Evolutionary conservation across 306 rosid genomes (phyloP).

Genomic region (Lotus japonicus): DNA sequence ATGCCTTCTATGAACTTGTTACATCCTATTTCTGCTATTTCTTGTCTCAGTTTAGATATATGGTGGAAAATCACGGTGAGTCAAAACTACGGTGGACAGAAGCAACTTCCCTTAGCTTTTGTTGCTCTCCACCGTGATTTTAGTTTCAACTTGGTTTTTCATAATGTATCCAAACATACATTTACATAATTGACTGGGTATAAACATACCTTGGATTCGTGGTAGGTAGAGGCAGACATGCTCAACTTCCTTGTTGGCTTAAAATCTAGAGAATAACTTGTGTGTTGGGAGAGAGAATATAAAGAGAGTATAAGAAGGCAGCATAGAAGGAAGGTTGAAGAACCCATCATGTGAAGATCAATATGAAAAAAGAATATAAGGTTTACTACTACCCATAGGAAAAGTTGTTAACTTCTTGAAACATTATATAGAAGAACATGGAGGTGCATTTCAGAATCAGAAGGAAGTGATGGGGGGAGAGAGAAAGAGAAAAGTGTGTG

Average conservation of each 20-base stretch:
- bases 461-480: constrained; percentile 31
- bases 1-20: not conserved
- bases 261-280: constrained; percentile 28
- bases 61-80: too few relatives aligned
- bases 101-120: too few relatives aligned
- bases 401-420: constrained; percentile 26
- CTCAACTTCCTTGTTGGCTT: constrained; percentile 42
- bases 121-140: too few relatives aligned
- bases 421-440: constrained; percentile 40
- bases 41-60: not conserved
- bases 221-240: constrained; percentile 16
- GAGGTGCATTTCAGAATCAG: constrained; percentile 29
- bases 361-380: constrained; percentile 25
- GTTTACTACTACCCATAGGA: constrained; percentile 21
- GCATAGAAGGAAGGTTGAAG: constrained; percentile 37
- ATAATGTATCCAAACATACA: too few relatives aligned
- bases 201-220: constrained; percentile 34
- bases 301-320: constrained; percentile 41
- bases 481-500: constrained; percentile 14
- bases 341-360: constrained; percentile 36
- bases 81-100: too few relatives aligned
- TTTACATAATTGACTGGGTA: not conserved
- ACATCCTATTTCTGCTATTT: not conserved
- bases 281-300: constrained; percentile 40
- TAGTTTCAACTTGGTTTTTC: too few relatives aligned